A percentile compares a stretch with the other conserved stretches of the same genome.
Conservation (phyloP, 2,329 filamentous ascomycete genomes). For the Pseudogymnoascus sp. region DNA sequence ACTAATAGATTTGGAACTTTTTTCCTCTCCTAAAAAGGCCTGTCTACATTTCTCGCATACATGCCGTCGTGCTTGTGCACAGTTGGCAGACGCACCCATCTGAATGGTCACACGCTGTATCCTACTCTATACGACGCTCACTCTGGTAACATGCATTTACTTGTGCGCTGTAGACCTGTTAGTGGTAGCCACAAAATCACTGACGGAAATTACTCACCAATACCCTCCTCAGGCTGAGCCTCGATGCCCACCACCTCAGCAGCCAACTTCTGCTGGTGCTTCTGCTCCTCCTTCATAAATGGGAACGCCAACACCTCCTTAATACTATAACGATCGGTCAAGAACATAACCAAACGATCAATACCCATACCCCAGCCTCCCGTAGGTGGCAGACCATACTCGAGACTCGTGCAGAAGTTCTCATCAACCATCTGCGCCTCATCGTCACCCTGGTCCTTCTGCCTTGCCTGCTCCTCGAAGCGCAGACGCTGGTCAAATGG, state of each 20-base stretch:
- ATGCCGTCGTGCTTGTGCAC: neutral
- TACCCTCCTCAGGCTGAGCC: slow-evolving; percentile 52
- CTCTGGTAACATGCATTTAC: slow-evolving; percentile 10
- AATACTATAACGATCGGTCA: slow-evolving; percentile 92
- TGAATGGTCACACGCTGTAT: neutral
- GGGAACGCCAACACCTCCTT: slow-evolving; percentile 95
- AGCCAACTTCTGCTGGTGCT: slow-evolving; percentile 43
- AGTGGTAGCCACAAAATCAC: neutral
- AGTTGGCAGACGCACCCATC: neutral
- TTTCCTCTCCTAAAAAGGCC: neutral
- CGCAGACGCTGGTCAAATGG: slow-evolving; percentile 88
- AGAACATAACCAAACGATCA: slow-evolving; percentile 88
- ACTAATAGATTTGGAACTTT: neutral
- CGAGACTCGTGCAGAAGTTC: slow-evolving; percentile 84
- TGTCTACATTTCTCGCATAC: slow-evolving; percentile 3
- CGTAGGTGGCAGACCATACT: slow-evolving; percentile 86
- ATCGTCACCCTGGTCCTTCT: slow-evolving; percentile 95
- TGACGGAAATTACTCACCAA: slow-evolving; percentile 23
- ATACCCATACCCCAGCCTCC: slow-evolving; percentile 97
- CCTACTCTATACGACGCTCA: slow-evolving; percentile 3
- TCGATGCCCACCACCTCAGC: slow-evolving; percentile 56
- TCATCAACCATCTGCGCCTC: slow-evolving; percentile 95
- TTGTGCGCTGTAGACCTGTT: slow-evolving; percentile 11
- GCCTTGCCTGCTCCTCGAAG: slow-evolving; percentile 88
- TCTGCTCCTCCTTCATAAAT: slow-evolving; percentile 85